Evolutionary conservation across 2,329 filamentous ascomycete species (phyloP).

Genomic region (Fusarium anthophilum): DNA sequence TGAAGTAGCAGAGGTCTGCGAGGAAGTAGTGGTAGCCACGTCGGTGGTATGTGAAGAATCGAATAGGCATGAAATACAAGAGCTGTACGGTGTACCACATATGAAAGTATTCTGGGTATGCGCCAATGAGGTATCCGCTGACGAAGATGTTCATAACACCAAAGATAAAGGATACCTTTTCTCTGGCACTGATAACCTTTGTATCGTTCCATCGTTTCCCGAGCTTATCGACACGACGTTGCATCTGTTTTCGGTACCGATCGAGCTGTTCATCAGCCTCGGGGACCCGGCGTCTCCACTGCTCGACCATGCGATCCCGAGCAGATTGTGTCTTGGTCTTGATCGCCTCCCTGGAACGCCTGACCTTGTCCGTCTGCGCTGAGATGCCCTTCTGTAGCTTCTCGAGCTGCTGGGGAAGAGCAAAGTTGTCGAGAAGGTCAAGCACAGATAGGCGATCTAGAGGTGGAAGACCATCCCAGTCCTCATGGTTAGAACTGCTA

Average conservation of each 20-base stretch:
- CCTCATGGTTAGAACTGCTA: constrained; percentile 86
- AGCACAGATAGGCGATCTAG: constrained; percentile 91
- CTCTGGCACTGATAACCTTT: constrained; percentile 84
- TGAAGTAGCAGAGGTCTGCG: constrained; percentile 97
- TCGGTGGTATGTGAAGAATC: constrained; percentile 89
- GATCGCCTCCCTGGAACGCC: constrained; percentile 81
- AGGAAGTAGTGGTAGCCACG: constrained; percentile 97
- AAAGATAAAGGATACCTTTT: constrained; percentile 96
- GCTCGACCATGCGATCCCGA: constrained; percentile 89
- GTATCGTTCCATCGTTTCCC: constrained; percentile 89
- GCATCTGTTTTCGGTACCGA: constrained; percentile 89
- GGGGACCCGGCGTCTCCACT: constrained; percentile 88
- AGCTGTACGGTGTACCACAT: constrained; percentile 91
- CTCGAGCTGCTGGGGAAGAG: constrained; percentile 88
- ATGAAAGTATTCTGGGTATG: constrained; percentile 85
- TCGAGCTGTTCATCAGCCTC: constrained; percentile 92
- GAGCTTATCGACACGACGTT: constrained; percentile 85
- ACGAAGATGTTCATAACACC: constrained; percentile 98
- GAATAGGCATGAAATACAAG: constrained; percentile 96
- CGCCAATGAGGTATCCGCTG: constrained; percentile 92
- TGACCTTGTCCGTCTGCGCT: constrained; percentile 85
- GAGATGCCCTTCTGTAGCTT: constrained; percentile 86
- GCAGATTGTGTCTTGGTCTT: constrained; percentile 80
- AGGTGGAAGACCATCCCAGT: constrained; percentile 87
- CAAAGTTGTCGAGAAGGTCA: constrained; percentile 93